Evolutionary conservation across 495 filamentous ascomycete species (phyloP).

Genomic region (Pseudoneurospora amorphoporcata): DNA sequence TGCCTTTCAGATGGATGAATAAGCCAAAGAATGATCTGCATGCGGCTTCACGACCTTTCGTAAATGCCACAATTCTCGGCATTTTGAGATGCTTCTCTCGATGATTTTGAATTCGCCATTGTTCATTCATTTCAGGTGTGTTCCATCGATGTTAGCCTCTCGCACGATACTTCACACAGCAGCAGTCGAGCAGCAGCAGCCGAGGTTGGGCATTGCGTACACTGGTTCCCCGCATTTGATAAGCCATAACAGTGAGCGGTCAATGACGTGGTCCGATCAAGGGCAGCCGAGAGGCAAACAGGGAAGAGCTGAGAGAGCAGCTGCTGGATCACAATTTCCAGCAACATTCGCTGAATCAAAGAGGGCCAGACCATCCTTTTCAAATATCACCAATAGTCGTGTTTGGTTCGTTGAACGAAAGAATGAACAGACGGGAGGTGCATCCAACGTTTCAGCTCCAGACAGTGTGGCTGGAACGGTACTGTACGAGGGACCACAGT

Average conservation of each 20-base stretch:
- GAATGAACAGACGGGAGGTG: not conserved
- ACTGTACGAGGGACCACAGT: not conserved
- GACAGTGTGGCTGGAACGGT: not conserved
- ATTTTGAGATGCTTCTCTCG: not conserved
- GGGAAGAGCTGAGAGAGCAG: not conserved
- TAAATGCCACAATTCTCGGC: not conserved
- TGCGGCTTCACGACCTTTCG: not conserved
- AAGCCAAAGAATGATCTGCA: not conserved
- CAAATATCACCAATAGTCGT: not conserved
- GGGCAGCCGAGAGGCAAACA: not conserved
- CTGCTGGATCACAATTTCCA: not conserved
- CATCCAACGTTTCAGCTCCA: not conserved
- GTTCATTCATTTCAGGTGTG: not conserved
- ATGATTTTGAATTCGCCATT: not conserved
- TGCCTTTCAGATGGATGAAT: not conserved
- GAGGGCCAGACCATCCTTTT: not conserved
- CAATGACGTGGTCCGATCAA: not conserved
- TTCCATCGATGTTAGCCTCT: not conserved
- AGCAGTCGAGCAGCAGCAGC: not conserved
- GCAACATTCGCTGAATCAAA: not conserved
- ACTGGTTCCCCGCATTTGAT: not conserved
- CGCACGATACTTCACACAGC: not conserved
- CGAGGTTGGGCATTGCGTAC: not conserved
- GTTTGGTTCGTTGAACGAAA: not conserved
- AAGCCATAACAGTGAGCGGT: not conserved